Percentiles rank a stretch among this genome's conserved stretches.
These are phyloP conservation scores for Aspergillus sp. DNA, from an alignment of 2,329 filamentous ascomycete genomes.

Conservation along the genomic window DNA sequence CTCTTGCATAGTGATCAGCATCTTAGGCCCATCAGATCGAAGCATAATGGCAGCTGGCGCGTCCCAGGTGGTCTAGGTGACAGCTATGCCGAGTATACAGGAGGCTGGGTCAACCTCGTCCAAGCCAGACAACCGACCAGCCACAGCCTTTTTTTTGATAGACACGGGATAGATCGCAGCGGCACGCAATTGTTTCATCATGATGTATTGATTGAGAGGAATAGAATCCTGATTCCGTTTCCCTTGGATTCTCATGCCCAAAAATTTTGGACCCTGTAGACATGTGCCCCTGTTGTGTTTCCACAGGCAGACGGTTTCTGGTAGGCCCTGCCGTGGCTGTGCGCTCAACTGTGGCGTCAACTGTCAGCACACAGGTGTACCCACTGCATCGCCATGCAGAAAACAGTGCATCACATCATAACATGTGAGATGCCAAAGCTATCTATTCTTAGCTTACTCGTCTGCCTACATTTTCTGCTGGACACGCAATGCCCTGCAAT, in stretches of 20 bases:
- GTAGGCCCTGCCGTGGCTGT: background rate
- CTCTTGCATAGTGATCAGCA: conserved; percentile 19
- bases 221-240: background rate
- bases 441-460: conserved; percentile 1
- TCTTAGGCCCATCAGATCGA: conserved; percentile 13
- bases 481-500: conserved; percentile 3
- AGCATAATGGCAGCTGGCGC: conserved; percentile 20
- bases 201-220: background rate
- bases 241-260: background rate
- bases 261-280: background rate
- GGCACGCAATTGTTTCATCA: conserved; percentile 8
- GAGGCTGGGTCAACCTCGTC: conserved; percentile 21
- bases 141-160: conserved; percentile 17
- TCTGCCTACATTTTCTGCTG: background rate
- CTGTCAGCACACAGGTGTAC: background rate
- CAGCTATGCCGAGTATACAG: conserved; percentile 16
- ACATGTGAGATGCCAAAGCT: background rate
- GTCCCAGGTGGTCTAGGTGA: conserved; percentile 16
- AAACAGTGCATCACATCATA: background rate
- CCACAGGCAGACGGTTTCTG: background rate
- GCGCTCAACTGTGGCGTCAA: background rate
- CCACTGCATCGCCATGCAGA: background rate
- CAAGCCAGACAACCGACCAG: conserved; percentile 11
- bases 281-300: background rate
- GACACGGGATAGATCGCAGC: conserved; percentile 3